These are phyloP conservation scores for Saturnispora serradocipensis DNA, from an alignment of 805 yeast genomes.

Conservation along the genomic window DNA sequence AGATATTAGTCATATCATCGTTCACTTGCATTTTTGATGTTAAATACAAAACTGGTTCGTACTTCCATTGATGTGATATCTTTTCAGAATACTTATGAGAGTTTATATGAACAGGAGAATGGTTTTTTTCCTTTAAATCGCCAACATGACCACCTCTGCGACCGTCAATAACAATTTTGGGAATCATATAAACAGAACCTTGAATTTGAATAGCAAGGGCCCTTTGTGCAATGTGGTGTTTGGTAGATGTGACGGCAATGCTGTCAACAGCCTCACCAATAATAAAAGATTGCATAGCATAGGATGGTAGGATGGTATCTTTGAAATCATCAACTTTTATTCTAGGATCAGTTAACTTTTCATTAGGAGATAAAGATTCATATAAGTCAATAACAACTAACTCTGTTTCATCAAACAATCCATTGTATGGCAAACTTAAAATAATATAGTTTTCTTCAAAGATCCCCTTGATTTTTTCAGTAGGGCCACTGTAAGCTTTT, in stretches of 20 bases:
- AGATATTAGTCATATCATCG: constrained; percentile 38
- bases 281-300: constrained; percentile 47
- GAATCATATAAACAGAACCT: constrained; percentile 62
- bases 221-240: constrained; percentile 59
- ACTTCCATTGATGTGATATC: constrained; percentile 52
- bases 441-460: constrained; percentile 82
- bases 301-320: constrained; percentile 34
- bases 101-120: constrained; percentile 21
- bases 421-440: constrained; percentile 48
- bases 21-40: constrained; percentile 42
- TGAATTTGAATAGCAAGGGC: constrained; percentile 50
- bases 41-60: constrained; percentile 51
- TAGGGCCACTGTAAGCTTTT: constrained; percentile 9
- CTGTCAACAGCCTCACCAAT: constrained; percentile 39
- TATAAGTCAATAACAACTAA: constrained; percentile 70
- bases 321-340: constrained; percentile 14
- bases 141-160: constrained; percentile 38
- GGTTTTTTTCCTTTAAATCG: constrained; percentile 33
- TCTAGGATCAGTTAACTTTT: constrained; percentile 21
- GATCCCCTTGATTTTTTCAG: constrained; percentile 33
- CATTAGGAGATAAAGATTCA: constrained; percentile 52
- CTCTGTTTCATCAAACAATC: constrained; percentile 37
- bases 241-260: constrained; percentile 48
- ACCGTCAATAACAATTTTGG: constrained; percentile 59
- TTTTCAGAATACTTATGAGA: constrained; percentile 30